Conservation (phyloP, 2,329 filamentous ascomycete species). For the Fusarium caatingaense region DNA sequence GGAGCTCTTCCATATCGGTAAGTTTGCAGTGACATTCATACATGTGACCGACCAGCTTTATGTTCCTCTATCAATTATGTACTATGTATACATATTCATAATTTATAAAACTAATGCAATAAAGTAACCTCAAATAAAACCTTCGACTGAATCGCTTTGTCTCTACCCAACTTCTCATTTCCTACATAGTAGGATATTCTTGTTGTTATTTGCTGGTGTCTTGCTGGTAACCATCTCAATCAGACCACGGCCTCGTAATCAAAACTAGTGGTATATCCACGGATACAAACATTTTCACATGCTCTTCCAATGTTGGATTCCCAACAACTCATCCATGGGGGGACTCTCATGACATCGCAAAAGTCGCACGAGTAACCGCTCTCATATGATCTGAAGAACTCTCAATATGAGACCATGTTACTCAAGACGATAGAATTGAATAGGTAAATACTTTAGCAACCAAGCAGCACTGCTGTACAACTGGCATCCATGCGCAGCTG, state of each 20-base stretch:
- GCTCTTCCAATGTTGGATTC: background rate
- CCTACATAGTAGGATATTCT: background rate
- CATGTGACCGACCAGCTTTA: background rate
- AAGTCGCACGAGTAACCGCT: background rate
- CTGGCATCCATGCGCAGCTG: background rate
- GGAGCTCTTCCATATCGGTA: background rate
- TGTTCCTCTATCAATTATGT: background rate
- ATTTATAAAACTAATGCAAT: background rate
- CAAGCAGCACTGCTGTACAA: background rate
- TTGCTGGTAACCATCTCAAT: conserved; percentile 15
- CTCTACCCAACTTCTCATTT: background rate
- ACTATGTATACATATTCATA: background rate
- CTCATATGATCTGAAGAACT: background rate
- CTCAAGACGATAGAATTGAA: background rate
- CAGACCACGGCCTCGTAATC: conserved; percentile 30
- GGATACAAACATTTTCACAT: conserved; percentile 7
- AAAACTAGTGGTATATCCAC: conserved; percentile 7
- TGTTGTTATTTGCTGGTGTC: background rate
- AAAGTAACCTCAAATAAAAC: background rate
- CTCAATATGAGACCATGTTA: background rate
- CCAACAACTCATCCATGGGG: conserved; percentile 9
- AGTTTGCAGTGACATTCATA: background rate
- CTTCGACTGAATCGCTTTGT: background rate
- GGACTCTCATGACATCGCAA: background rate
- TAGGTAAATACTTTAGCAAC: background rate